These are phyloP conservation scores for Chrysanthemum seticuspe DNA, from an alignment of 129 eudicot species.

Conservation along the genomic window DNA sequence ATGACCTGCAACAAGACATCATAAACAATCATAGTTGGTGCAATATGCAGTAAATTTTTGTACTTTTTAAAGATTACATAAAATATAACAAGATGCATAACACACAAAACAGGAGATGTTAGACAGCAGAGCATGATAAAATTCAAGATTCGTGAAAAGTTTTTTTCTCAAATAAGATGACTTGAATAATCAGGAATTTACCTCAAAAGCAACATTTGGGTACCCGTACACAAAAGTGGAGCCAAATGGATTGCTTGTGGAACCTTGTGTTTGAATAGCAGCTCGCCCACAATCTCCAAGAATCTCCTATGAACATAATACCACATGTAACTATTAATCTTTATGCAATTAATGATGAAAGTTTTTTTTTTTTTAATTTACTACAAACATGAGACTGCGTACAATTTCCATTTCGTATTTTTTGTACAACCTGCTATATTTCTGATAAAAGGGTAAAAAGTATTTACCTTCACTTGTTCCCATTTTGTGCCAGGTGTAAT, in stretches of 20 bases:
- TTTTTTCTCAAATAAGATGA: not conserved
- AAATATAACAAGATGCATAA: not conserved
- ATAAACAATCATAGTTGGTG: conserved; percentile 11
- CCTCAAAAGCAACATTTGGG: conserved; percentile 97
- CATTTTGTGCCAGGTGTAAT: conserved; percentile 90
- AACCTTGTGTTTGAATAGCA: conserved; percentile 94
- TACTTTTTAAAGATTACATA: not conserved
- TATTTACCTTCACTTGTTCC: conserved; percentile 91
- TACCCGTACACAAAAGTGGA: conserved; percentile 94
- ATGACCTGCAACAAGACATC: conserved; percentile 51
- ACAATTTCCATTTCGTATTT: not conserved
- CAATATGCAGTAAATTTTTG: not conserved
- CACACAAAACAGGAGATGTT: not conserved
- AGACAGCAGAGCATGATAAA: not conserved
- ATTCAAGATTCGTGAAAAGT: not conserved
- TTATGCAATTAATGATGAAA: conserved; percentile 1
- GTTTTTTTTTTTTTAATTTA: not conserved
- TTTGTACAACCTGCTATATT: not conserved
- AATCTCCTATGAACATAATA: conserved; percentile 48
- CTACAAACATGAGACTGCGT: not conserved
- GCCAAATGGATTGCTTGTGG: conserved; percentile 91
- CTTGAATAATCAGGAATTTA: conserved; percentile 20
- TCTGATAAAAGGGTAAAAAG: not conserved
- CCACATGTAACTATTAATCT: not conserved
- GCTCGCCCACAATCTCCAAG: conserved; percentile 95